A percentile compares a stretch with the other conserved stretches of the same genome.
Conservation (phyloP, 2,329 filamentous ascomycete genomes). For the Simplicillium aogashimaense region DNA sequence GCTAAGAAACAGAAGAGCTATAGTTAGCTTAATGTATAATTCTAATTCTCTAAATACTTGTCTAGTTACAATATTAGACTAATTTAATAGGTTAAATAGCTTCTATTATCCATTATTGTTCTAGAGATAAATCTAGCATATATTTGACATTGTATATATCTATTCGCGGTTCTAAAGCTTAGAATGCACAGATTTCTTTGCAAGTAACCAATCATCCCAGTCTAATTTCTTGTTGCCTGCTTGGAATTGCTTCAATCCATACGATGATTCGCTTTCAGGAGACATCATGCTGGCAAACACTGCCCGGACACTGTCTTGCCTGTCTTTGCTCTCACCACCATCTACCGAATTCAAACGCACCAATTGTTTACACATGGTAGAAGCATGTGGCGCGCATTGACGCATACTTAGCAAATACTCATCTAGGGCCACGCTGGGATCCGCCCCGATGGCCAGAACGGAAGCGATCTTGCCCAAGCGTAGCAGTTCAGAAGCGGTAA, state of each 20-base stretch:
- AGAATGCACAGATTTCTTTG: too few relatives aligned
- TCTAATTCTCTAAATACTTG: too few relatives aligned
- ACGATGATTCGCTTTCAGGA: slow-evolving; percentile 5
- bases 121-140: too few relatives aligned
- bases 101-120: too few relatives aligned
- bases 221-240: slow-evolving; percentile 8
- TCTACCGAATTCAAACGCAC: slow-evolving; percentile 16
- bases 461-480: slow-evolving; percentile 7
- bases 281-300: slow-evolving; percentile 11
- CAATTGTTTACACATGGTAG: slow-evolving; percentile 22
- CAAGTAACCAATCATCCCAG: too few relatives aligned
- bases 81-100: too few relatives aligned
- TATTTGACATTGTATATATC: too few relatives aligned
- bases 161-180: too few relatives aligned
- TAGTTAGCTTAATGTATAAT: too few relatives aligned
- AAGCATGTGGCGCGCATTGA: slow-evolving; percentile 16
- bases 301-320: slow-evolving; percentile 6
- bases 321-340: slow-evolving; percentile 3
- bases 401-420: slow-evolving; percentile 12
- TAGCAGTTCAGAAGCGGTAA: slow-evolving; percentile 16
- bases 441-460: slow-evolving; percentile 8
- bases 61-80: too few relatives aligned
- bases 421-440: slow-evolving; percentile 11
- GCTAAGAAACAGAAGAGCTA: too few relatives aligned
- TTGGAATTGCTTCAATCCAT: slow-evolving; percentile 11